These are phyloP conservation scores for Ormosia emarginata DNA, from an alignment of 306 rosid species.

Conservation along the genomic window DNA sequence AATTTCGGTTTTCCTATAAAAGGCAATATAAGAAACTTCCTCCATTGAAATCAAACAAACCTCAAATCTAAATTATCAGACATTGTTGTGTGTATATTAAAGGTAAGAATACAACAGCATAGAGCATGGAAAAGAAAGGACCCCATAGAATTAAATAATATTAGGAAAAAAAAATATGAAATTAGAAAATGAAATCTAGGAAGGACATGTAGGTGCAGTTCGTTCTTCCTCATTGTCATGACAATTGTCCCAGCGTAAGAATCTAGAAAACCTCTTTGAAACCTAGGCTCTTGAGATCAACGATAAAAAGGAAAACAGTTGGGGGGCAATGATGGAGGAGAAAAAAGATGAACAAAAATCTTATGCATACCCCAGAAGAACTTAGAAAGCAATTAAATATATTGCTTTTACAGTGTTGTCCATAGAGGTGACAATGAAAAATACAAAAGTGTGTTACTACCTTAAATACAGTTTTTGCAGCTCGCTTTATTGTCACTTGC, in stretches of 20 bases:
- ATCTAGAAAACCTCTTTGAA: not conserved
- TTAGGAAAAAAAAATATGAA: not conserved
- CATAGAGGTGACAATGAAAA: not conserved
- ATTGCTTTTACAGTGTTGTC: not conserved
- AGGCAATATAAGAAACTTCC: not conserved
- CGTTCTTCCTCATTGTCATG: not conserved
- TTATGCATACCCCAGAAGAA: not conserved
- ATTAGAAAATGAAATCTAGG: not conserved
- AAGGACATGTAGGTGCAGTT: not conserved
- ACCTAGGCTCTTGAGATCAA: constrained; percentile 5
- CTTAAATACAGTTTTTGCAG: constrained; percentile 90
- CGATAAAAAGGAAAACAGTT: not conserved
- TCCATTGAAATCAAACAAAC: not conserved
- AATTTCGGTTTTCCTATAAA: not conserved
- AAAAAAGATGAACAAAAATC: not conserved
- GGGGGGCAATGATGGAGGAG: not conserved
- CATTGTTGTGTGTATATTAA: not conserved
- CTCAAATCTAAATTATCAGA: not conserved
- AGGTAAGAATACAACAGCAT: not conserved
- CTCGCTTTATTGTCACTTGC: constrained; percentile 86
- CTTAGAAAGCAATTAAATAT: not conserved
- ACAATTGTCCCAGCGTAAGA: not conserved
- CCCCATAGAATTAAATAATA: not conserved
- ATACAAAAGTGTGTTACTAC: constrained; percentile 35
- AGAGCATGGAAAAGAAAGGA: not conserved